Conservation (phyloP, 495 filamentous ascomycete species). For the Barbatosphaeria neglecta region DNA sequence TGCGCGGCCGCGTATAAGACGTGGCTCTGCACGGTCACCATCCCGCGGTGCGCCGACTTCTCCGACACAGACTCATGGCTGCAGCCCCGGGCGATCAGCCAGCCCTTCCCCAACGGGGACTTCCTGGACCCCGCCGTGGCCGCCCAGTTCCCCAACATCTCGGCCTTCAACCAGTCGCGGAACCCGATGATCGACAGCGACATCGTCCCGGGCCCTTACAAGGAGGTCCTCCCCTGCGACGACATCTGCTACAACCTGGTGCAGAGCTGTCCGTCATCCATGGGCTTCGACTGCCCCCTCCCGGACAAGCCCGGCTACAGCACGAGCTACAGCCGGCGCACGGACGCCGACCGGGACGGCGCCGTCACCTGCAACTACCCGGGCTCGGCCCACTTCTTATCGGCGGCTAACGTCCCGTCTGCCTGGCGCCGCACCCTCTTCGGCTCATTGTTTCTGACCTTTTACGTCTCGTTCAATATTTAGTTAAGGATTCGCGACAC, state of each 20-base stretch:
- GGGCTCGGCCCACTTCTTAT: constrained; percentile 27
- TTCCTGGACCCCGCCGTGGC: constrained; percentile 20
- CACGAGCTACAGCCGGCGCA: constrained; percentile 51
- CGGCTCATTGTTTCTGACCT: no score
- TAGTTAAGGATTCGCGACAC: no score
- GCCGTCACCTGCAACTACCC: constrained; percentile 36
- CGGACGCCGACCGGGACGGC: constrained; percentile 4
- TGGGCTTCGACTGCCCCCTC: constrained; percentile 69
- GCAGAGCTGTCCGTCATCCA: constrained; percentile 65
- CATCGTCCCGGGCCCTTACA: constrained; percentile 80
- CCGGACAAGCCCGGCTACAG: constrained; percentile 39
- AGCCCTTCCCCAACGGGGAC: constrained; percentile 57
- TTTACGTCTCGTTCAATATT: no score
- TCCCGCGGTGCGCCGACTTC: constrained; percentile 84
- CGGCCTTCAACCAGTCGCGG: constrained; percentile 43
- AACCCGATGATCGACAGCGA: constrained; percentile 57
- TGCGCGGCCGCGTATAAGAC: constrained; percentile 74
- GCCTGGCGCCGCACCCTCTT: constrained; percentile 9
- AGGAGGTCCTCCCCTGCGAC: constrained; percentile 78
- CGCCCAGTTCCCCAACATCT: constrained; percentile 8
- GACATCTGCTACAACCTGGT: constrained; percentile 77
- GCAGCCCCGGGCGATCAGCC: constrained; percentile 54
- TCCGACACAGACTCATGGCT: constrained; percentile 43
- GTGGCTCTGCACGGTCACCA: constrained; percentile 89
- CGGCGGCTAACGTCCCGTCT: constrained; percentile 5